Conservation (phyloP, 2,329 filamentous ascomycete species). For the Penicillium sp. region DNA sequence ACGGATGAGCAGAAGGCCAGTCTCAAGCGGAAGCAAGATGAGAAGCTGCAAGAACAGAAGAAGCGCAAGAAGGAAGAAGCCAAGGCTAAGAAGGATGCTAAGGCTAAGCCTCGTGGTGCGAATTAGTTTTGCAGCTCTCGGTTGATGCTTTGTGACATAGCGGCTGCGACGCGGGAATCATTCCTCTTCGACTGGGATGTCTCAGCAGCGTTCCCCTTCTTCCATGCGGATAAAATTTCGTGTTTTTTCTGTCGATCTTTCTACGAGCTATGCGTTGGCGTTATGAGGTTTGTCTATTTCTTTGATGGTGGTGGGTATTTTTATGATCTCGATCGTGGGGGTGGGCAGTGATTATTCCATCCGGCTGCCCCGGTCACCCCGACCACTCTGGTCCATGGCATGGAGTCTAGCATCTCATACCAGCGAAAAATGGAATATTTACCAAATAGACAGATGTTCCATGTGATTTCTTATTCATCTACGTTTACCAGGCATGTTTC, state of each 20-base stretch:
- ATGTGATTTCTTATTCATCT: neutral
- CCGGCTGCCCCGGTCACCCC: neutral
- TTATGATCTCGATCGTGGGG: slow-evolving; percentile 5
- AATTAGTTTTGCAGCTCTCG: slow-evolving; percentile 40
- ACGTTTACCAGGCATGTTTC: neutral
- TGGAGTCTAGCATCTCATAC: slow-evolving; percentile 25
- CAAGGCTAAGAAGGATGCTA: slow-evolving; percentile 91
- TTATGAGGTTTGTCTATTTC: slow-evolving; percentile 17
- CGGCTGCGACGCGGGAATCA: neutral
- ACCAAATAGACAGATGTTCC: neutral
- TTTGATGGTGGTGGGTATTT: slow-evolving; percentile 16
- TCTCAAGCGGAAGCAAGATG: slow-evolving; percentile 91
- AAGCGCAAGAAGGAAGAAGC: slow-evolving; percentile 95
- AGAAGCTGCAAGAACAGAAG: slow-evolving; percentile 89
- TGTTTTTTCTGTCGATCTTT: slow-evolving; percentile 15
- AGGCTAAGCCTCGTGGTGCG: slow-evolving; percentile 79
- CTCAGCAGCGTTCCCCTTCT: neutral
- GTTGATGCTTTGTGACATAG: neutral
- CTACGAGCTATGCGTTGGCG: slow-evolving; percentile 24
- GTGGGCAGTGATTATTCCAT: slow-evolving; percentile 7
- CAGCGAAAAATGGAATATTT: neutral
- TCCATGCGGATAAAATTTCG: slow-evolving; percentile 1
- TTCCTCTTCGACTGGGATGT: neutral
- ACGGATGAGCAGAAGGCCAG: slow-evolving; percentile 82
- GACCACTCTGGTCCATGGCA: slow-evolving; percentile 9